A percentile compares a stretch with the other conserved stretches of the same genome.
phyloP scores from a whole-genome alignment of 2,329 filamentous ascomycete species.

The Verticillium klebahnii region DNA sequence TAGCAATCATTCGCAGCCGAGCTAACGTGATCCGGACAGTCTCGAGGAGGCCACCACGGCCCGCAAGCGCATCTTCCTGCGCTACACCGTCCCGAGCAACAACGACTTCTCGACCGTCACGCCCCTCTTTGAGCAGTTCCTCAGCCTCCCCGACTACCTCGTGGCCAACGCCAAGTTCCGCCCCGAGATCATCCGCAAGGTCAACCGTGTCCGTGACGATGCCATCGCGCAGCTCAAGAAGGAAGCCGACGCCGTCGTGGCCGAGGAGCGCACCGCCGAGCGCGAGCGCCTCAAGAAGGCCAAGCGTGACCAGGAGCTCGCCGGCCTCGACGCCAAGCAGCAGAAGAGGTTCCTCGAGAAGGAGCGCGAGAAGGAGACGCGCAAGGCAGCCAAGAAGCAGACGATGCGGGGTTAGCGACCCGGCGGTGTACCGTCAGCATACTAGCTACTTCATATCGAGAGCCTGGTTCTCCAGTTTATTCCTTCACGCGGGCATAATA shows the following conservation, averaged over 20 bases:
- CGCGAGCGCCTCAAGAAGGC: conserved; percentile 77
- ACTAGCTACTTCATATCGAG: neutral
- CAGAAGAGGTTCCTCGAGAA: conserved; percentile 83
- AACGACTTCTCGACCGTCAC: conserved; percentile 62
- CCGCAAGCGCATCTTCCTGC: conserved; percentile 82
- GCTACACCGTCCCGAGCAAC: conserved; percentile 62
- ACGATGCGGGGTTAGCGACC: conserved; percentile 42
- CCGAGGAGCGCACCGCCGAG: conserved; percentile 69
- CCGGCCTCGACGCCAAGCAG: conserved; percentile 71
- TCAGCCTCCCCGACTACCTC: conserved; percentile 80
- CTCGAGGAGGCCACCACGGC: conserved; percentile 73
- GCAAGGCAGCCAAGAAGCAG: conserved; percentile 50
- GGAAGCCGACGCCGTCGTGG: conserved; percentile 72
- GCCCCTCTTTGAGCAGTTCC: conserved; percentile 74
- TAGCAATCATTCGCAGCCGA: neutral
- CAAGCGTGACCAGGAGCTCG: conserved; percentile 81
- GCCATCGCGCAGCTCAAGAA: conserved; percentile 76
- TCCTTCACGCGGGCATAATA: neutral
- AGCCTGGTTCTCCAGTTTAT: neutral
- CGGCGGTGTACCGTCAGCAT: neutral
- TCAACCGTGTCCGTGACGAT: conserved; percentile 74
- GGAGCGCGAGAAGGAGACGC: conserved; percentile 70
- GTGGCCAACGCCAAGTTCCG: conserved; percentile 79
- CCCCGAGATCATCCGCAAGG: conserved; percentile 81
- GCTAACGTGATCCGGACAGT: conserved; percentile 34